These are phyloP conservation scores for Globisporangium camurandrum DNA, from an alignment of 352 stramenopile genomes.

Conservation along the genomic window DNA sequence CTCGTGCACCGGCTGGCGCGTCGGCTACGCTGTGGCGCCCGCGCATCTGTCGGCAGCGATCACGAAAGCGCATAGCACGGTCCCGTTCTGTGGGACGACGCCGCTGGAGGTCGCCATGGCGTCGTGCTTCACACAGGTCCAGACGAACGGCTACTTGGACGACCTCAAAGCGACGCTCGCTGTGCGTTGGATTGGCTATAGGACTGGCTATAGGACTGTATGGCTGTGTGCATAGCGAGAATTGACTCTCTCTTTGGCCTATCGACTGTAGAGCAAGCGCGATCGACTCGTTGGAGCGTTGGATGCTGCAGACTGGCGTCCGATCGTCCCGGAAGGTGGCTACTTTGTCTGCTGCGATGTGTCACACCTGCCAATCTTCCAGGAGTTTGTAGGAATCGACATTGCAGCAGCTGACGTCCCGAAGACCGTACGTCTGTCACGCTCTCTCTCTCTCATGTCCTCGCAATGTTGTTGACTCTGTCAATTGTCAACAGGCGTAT, in stretches of 20 bases:
- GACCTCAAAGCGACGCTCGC: constrained; percentile 53
- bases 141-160: constrained; percentile 85
- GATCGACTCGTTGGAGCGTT: constrained; percentile 83
- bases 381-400: constrained; percentile 60
- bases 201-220: too few species aligned
- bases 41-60: constrained; percentile 48
- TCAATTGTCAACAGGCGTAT: constrained; percentile 40
- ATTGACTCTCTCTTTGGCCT: too few species aligned
- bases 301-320: constrained; percentile 70
- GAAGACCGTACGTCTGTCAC: constrained; percentile 34
- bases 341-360: constrained; percentile 94
- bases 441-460: background rate
- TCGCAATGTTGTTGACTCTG: background rate
- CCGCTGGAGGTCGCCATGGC: constrained; percentile 92
- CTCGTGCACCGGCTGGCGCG: constrained; percentile 91
- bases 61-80: constrained; percentile 71
- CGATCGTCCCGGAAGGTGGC: constrained; percentile 89
- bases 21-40: constrained; percentile 77
- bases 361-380: constrained; percentile 52
- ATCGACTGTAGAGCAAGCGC: constrained; percentile 41
- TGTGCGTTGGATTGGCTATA: too few species aligned
- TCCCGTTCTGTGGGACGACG: constrained; percentile 93
- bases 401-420: constrained; percentile 40
- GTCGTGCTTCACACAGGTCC: constrained; percentile 76
- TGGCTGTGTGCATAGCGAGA: background rate